phyloP scores from a whole-genome alignment of 306 rosid genomes.

The Alnus glutinosa region DNA sequence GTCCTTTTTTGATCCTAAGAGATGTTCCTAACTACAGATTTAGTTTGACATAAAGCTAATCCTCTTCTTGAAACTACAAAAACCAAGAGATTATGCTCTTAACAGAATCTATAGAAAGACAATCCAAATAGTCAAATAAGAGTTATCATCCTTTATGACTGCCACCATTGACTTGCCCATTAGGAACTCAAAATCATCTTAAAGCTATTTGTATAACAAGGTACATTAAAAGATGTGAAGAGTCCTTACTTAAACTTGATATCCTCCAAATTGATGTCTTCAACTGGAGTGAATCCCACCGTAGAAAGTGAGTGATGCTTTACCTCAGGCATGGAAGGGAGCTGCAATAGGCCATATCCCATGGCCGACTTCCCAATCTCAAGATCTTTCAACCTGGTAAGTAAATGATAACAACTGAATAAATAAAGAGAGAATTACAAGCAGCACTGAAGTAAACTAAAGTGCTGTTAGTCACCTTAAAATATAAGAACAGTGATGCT shows the following conservation, averaged over 20 bases:
- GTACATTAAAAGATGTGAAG: background rate
- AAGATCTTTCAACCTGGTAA: constrained; percentile 86
- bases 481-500: constrained; percentile 84
- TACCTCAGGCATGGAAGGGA: constrained; percentile 83
- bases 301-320: constrained; percentile 72
- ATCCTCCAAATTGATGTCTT: constrained; percentile 69
- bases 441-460: constrained; percentile 14
- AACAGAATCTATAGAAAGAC: background rate
- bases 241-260: constrained; percentile 72
- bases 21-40: background rate
- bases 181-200: background rate
- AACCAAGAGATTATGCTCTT: background rate
- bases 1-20: background rate
- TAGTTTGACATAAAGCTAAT: background rate
- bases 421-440: constrained; percentile 15
- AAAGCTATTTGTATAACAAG: background rate
- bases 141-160: background rate
- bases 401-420: constrained; percentile 17
- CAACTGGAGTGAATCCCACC: constrained; percentile 71
- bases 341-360: constrained; percentile 86
- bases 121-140: background rate
- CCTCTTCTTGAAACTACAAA: background rate
- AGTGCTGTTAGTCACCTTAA: constrained; percentile 52
- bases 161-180: background rate
- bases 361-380: constrained; percentile 87